A percentile compares a stretch with the other conserved stretches of the same genome.
These are phyloP conservation scores for Candida rishiriensis DNA, from an alignment of 805 yeast species.

Conservation along the genomic window DNA sequence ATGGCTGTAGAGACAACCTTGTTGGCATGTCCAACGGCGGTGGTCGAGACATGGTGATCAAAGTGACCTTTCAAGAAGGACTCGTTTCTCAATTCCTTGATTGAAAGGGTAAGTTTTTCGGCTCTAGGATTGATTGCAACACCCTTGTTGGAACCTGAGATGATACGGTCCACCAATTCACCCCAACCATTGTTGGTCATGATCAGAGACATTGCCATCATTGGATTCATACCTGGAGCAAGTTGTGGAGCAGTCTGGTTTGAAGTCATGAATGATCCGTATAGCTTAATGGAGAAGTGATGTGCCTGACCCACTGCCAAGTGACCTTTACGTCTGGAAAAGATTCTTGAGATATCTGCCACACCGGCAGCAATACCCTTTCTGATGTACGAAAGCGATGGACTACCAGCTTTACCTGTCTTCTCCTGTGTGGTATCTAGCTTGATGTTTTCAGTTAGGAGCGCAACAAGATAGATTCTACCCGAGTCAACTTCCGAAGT, in stretches of 20 bases:
- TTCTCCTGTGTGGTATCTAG: constrained; percentile 27
- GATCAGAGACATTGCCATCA: constrained; percentile 32
- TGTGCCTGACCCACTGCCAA: constrained; percentile 60
- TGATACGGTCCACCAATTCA: constrained; percentile 71
- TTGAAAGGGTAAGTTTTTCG: constrained; percentile 60
- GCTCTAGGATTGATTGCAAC: constrained; percentile 81
- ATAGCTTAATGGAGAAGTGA: constrained; percentile 66
- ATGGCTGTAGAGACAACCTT: constrained; percentile 42
- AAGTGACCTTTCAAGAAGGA: background rate
- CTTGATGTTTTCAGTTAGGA: constrained; percentile 65
- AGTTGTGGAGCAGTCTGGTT: constrained; percentile 25
- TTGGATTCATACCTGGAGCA: constrained; percentile 30
- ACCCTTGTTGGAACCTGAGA: constrained; percentile 69
- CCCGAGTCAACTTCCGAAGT: constrained; percentile 53
- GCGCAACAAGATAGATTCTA: constrained; percentile 71
- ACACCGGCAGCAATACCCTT: constrained; percentile 89
- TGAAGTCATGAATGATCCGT: constrained; percentile 57
- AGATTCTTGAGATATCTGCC: constrained; percentile 74
- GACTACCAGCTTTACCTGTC: constrained; percentile 4
- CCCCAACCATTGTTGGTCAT: constrained; percentile 80
- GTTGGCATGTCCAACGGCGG: constrained; percentile 6
- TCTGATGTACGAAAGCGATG: constrained; percentile 40
- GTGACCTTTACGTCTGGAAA: constrained; percentile 60
- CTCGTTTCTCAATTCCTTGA: constrained; percentile 66
- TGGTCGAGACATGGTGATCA: constrained; percentile 8